Evolutionary conservation across 805 yeast genomes (phyloP).

Genomic region (Saccharomycodes ludwigii): DNA sequence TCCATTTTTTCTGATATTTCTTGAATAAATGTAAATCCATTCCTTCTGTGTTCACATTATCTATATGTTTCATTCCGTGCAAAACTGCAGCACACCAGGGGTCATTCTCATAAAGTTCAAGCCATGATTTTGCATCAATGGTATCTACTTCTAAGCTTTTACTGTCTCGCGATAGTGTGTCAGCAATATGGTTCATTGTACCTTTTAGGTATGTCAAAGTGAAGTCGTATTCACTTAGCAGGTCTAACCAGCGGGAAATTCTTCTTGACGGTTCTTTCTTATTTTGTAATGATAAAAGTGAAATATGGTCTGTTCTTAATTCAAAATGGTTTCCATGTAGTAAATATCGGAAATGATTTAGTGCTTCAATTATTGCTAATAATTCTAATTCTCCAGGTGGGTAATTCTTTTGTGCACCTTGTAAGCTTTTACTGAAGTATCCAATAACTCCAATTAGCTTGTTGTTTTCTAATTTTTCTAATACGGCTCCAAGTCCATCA

Average conservation of each 20-base stretch:
- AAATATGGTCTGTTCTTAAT: constrained; percentile 8
- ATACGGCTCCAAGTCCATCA: constrained; percentile 10
- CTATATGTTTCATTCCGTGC: not conserved
- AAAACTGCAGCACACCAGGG: constrained; percentile 5
- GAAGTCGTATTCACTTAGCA: constrained; percentile 8
- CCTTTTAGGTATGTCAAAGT: constrained; percentile 7
- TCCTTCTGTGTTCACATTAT: not conserved
- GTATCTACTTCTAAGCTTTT: not conserved
- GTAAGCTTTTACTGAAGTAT: constrained; percentile 7
- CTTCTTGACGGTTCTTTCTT: constrained; percentile 8
- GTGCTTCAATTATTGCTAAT: constrained; percentile 8
- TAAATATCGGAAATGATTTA: constrained; percentile 8
- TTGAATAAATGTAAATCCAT: too few species aligned
- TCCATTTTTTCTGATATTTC: too few species aligned
- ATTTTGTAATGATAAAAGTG: constrained; percentile 4
- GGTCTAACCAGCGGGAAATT: constrained; percentile 6
- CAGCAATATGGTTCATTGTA: constrained; percentile 9
- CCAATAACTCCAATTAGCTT: constrained; percentile 8
- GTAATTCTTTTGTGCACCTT: constrained; percentile 7
- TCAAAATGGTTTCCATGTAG: constrained; percentile 7
- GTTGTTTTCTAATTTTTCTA: constrained; percentile 6
- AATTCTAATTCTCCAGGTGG: constrained; percentile 10
- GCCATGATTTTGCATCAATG: constrained; percentile 3
- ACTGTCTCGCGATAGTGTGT: constrained; percentile 7
- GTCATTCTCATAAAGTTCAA: constrained; percentile 1